Evolutionary conservation across 352 stramenopile species (phyloP), one percentile per base, ranked within the genome.

Genomic region (Pythium coloratum): DNA sequence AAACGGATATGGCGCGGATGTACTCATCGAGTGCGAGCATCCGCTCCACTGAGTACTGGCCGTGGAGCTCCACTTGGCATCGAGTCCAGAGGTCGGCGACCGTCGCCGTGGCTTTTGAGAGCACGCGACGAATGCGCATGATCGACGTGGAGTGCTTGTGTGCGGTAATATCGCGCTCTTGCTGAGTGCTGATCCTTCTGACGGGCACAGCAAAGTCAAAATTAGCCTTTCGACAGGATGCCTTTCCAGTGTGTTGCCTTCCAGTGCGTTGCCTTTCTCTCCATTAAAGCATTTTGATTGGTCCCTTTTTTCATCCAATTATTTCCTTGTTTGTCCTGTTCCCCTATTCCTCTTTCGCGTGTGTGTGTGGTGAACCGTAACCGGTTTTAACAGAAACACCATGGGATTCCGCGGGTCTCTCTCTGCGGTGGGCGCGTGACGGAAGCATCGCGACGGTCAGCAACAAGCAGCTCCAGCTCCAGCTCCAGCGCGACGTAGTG

Each of bases 11-110:
- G 33, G 33, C 6, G 0, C 33, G 33, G 6, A 38, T 38, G 33
- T 38, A 10, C 33, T 6, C 33, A 38, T 38, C 1, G 9, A 38
- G 33, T 10, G 33, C 33, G 33, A 38, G 33, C 33, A 38, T 38
- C 6, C 72, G 55, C 18, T 67, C 42, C 0, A 59, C 32, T 2
- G 69, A 79, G 55, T 76, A 79, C 6, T 59, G 56, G 14, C 72
- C 72, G 16, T 70, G 59, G 5, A 75, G 57, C 30, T 76, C 70
- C 0, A 75, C 69, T 69, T 76, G 36, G 7, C 20, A 14, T 36
- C 55, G 47, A 16, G 8, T 36, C 9, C 9, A 24, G 6, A 34
- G 24, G 44, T 8, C 6, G 16, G 20, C 44, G 14, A 6, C 7
- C 44, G 44, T 13, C 6, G 20, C 20, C 6, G 16, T 18, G 44